Percentiles rank a stretch among this genome's conserved stretches.
Evolutionary conservation across 1,139 yeast species (phyloP).

Genomic region (Hemisphaericaspora lyxosophila): DNA sequence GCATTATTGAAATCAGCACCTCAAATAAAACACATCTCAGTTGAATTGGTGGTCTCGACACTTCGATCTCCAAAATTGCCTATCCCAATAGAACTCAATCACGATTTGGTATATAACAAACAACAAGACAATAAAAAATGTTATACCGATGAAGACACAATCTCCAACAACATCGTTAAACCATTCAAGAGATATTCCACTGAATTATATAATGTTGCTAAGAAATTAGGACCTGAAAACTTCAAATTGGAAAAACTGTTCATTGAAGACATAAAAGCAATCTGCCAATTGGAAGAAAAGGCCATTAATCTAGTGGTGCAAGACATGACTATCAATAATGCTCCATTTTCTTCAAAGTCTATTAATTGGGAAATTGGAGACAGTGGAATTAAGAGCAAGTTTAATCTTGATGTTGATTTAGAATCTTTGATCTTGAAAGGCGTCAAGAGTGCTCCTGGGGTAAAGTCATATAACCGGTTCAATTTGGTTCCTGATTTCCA

Average conservation of each 20-base stretch:
- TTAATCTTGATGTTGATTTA: slow-evolving; percentile 12
- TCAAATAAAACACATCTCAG: slow-evolving; percentile 27
- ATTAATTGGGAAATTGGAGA: slow-evolving; percentile 7
- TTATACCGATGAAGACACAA: slow-evolving; percentile 26
- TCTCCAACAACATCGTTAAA: slow-evolving; percentile 22
- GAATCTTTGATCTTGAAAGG: slow-evolving; percentile 13
- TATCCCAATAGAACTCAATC: slow-evolving; percentile 44
- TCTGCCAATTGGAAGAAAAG: slow-evolving; percentile 30
- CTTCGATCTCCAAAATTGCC: slow-evolving; percentile 30
- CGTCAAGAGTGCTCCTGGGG: background rate
- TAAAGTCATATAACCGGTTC: slow-evolving; percentile 17
- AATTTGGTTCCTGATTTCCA: slow-evolving; percentile 43
- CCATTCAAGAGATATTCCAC: slow-evolving; percentile 23
- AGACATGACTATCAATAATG: slow-evolving; percentile 14
- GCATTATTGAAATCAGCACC: slow-evolving; percentile 18
- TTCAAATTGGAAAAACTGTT: slow-evolving; percentile 31
- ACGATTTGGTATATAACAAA: slow-evolving; percentile 35
- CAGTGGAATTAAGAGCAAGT: slow-evolving; percentile 8
- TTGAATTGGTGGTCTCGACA: slow-evolving; percentile 36
- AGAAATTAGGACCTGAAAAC: slow-evolving; percentile 24
- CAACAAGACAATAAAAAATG: slow-evolving; percentile 8
- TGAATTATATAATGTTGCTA: slow-evolving; percentile 21
- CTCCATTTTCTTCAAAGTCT: slow-evolving; percentile 8
- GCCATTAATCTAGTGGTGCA: slow-evolving; percentile 24
- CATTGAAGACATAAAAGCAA: slow-evolving; percentile 31